Evolutionary conservation across 305 asterid species (phyloP), one percentile per base, ranked within the genome.

Genomic region (Stenogyne calaminthoides): DNA sequence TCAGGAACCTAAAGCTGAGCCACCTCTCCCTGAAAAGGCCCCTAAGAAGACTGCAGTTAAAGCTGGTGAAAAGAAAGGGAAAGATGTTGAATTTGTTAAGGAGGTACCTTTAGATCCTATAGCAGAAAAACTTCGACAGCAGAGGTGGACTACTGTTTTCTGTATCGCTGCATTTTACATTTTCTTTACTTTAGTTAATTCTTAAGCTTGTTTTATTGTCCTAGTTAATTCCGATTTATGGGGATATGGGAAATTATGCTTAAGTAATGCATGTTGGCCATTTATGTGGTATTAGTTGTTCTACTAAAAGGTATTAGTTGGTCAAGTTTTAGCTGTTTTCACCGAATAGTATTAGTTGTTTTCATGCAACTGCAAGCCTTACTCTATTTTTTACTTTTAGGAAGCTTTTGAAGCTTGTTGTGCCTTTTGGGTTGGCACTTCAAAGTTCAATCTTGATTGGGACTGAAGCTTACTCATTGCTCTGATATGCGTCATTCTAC

Each of bases 101-200:
- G 89, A 78, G 70, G 92, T 70, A 65, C 89, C 91, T 16, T 77
- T 90, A 73, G 96, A 95, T 83, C 96, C 99, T 32, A 2, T 71
- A 22, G 78, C 78, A 76, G 88, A 81, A 73, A 84, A 84, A 52
- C 82, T 84, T 72, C 85, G 83, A 60, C 95, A 87, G 80, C 96
- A 88, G 78, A 87, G 97, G 93, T 90, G 66, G 37, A 76, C 49
- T 71, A 27, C n/a, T 39, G 36, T 39, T 40, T 42, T 40, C 55
- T 15, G 36, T 8, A 20, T 34, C 9, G n/a, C 70, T 49, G 15
- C n/a, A 29, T 64, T 37, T 9, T 39, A 22, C 40, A 11, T 22
- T 36, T 42, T 10, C 11, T 32, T 10, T 44, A 20, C 63, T 36
- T 22, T 12, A 16, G 11, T 6, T 29, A 11, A 49, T 12, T 18